phyloP scores from a whole-genome alignment of 1,284 basidiomycete species.

The Naganishia liquefaciens region DNA sequence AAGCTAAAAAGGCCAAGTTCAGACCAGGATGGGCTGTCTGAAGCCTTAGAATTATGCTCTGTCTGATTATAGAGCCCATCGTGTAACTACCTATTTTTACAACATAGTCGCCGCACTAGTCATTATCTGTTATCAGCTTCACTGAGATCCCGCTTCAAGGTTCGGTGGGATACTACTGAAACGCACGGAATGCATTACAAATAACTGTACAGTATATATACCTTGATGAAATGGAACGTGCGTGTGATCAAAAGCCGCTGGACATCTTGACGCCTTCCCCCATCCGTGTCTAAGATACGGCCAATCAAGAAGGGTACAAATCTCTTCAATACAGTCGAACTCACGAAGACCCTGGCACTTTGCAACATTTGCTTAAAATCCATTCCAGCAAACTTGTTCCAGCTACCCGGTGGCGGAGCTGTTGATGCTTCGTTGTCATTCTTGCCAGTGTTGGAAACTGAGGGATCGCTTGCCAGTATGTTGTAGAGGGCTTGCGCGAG shows the following conservation, averaged over 20 bases:
- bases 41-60: no score
- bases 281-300: conserved; percentile 39
- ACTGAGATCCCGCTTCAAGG: no score
- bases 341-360: conserved; percentile 47
- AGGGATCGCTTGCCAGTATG: conserved; percentile 41
- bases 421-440: conserved; percentile 29
- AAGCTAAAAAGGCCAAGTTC: conserved; percentile 17
- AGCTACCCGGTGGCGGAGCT: conserved; percentile 6
- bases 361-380: conserved; percentile 50
- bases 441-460: not conserved
- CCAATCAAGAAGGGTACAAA: conserved; percentile 5
- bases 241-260: not conserved
- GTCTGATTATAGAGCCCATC: no score
- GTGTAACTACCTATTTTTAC: not conserved
- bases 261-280: conserved; percentile 42
- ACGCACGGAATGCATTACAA: not conserved
- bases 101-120: not conserved
- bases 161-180: no score
- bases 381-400: conserved; percentile 45
- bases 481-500: conserved; percentile 52
- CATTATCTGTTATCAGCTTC: no score
- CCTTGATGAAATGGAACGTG: not conserved
- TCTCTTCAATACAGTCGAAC: not conserved
- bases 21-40: conserved; percentile 25
- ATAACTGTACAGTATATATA: not conserved